A percentile compares a stretch with the other conserved stretches of the same genome.
Evolutionary conservation across 1,284 basidiomycete genomes (phyloP).

Genomic region (Pseudozyma thailandica): DNA sequence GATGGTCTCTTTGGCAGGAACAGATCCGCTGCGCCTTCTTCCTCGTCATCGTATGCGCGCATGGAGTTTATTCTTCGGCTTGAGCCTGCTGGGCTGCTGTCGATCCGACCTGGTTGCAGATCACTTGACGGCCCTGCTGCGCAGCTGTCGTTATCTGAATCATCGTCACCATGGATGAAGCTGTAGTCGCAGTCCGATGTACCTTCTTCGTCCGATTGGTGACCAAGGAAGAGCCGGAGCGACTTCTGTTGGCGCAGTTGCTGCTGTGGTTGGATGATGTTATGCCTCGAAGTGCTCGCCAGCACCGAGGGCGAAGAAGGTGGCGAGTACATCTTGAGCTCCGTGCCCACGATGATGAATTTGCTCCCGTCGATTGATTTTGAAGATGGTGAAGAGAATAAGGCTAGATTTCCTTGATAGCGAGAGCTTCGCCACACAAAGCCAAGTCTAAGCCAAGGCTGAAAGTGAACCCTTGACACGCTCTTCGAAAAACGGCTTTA

Average conservation of each 20-base stretch:
- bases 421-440: slow-evolving; percentile 8
- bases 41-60: slow-evolving; percentile 10
- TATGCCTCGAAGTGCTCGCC: slow-evolving; percentile 46
- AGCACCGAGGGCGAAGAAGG: slow-evolving; percentile 42
- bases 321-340: slow-evolving; percentile 27
- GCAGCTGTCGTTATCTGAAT: slow-evolving; percentile 11
- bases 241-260: slow-evolving; percentile 29
- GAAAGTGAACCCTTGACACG: neutral
- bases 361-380: no score
- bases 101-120: slow-evolving; percentile 18
- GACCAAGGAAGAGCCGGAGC: slow-evolving; percentile 39
- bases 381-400: neutral
- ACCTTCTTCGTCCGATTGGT: slow-evolving; percentile 34
- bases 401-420: no score
- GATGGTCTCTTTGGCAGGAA: neutral
- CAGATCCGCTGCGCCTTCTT: neutral
- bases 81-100: neutral
- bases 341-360: no score
- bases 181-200: slow-evolving; percentile 15
- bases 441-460: neutral
- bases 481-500: slow-evolving; percentile 1
- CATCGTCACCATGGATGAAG: neutral
- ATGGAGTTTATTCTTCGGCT: neutral
- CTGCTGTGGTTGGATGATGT: slow-evolving; percentile 28
- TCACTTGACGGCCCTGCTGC: neutral